phyloP scores from a whole-genome alignment of 2,329 filamentous ascomycete species.

The Aspergillus pseudoterreus region DNA sequence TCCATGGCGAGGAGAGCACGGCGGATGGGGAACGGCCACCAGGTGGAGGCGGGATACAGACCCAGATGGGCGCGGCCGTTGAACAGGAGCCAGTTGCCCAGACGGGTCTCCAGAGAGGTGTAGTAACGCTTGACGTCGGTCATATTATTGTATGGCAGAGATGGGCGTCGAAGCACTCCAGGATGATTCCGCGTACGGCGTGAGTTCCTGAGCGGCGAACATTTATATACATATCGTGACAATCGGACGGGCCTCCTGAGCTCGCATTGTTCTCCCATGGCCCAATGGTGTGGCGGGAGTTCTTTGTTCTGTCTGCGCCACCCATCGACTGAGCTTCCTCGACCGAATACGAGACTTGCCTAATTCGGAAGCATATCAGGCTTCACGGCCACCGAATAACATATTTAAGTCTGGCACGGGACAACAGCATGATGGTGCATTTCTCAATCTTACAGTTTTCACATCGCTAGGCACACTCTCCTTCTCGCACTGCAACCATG shows the following conservation, averaged over 20 bases:
- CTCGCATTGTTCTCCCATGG: neutral
- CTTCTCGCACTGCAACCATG: neutral
- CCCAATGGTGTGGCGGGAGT: no score
- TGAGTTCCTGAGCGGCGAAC: neutral
- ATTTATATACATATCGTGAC: no score
- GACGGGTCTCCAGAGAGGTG: constrained; percentile 6
- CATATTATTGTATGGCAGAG: neutral
- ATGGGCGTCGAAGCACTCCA: neutral
- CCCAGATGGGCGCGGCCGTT: constrained; percentile 50
- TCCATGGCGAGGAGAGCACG: constrained; percentile 48
- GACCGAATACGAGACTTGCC: constrained; percentile 4
- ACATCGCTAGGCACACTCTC: no score
- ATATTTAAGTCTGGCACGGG: neutral
- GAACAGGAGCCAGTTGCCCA: constrained; percentile 31
- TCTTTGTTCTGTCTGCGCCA: neutral
- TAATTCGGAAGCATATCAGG: neutral
- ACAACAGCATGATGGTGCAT: neutral
- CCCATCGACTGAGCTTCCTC: neutral
- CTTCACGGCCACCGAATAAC: neutral
- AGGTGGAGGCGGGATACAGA: constrained; percentile 42
- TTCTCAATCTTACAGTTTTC: neutral
- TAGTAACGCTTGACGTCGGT: constrained; percentile 9
- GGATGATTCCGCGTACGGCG: neutral
- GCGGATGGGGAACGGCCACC: constrained; percentile 47
- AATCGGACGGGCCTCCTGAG: neutral